A percentile compares a stretch with the other conserved stretches of the same genome.
These are phyloP conservation scores for Penicillium sp. DNA, from an alignment of 2,329 filamentous ascomycete genomes.

Conservation along the genomic window DNA sequence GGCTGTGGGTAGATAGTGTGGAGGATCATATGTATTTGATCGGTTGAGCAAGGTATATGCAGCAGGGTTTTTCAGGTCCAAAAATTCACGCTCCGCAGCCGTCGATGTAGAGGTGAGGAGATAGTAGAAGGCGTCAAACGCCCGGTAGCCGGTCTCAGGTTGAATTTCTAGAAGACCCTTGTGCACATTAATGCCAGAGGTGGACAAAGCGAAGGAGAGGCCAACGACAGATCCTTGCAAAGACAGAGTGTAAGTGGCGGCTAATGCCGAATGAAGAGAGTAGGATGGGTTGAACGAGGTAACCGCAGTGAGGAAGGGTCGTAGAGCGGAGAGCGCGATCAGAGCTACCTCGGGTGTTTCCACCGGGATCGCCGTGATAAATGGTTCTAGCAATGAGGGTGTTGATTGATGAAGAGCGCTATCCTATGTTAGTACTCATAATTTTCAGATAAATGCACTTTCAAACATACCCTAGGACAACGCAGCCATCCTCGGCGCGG, in stretches of 20 bases:
- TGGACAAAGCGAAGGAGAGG: conserved; percentile 74
- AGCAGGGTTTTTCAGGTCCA: conserved; percentile 74
- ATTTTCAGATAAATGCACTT: background rate
- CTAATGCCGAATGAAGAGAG: conserved; percentile 74
- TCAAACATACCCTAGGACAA: conserved; percentile 72
- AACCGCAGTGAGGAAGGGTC: conserved; percentile 81
- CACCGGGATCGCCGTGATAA: conserved; percentile 77
- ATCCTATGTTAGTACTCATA: conserved; percentile 20
- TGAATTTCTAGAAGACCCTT: conserved; percentile 80
- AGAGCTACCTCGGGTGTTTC: conserved; percentile 72
- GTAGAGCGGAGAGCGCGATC: conserved; percentile 75
- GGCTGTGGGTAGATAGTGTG: conserved; percentile 83
- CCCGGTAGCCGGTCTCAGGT: conserved; percentile 74
- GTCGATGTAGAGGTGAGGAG: conserved; percentile 89
- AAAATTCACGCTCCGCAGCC: conserved; percentile 80
- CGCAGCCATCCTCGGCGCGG: conserved; percentile 91
- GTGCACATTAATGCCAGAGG: conserved; percentile 80
- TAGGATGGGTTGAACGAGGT: conserved; percentile 87
- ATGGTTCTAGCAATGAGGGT: conserved; percentile 78
- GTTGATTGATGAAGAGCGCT: conserved; percentile 87
- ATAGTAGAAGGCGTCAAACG: conserved; percentile 98
- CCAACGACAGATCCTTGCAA: conserved; percentile 75
- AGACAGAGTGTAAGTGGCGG: conserved; percentile 76
- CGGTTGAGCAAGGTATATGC: conserved; percentile 75
- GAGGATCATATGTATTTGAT: conserved; percentile 81